A percentile compares a stretch with the other conserved stretches of the same genome.
Evolutionary conservation across 169 alveolate genomes (phyloP).

Genomic region (Eimeria praecox): DNA sequence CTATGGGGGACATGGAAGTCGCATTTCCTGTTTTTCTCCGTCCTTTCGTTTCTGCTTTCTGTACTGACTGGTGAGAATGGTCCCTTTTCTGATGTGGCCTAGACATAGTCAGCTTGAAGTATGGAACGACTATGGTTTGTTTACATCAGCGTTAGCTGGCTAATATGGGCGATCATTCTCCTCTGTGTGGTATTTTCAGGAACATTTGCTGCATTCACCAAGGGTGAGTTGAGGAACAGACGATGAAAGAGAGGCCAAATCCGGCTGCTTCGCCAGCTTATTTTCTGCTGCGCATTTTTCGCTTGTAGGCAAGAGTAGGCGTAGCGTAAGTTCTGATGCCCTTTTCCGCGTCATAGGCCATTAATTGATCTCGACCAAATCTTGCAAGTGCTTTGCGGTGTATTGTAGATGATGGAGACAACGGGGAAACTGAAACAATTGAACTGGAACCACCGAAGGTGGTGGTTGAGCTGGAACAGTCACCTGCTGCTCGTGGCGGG

Average conservation of each 20-base stretch:
- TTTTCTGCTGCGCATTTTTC: not conserved
- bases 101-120: not conserved
- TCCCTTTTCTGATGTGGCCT: not conserved
- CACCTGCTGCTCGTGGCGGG: not conserved
- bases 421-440: not conserved
- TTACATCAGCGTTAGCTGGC: no score
- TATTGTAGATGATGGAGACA: not conserved
- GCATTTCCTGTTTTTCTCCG: not conserved
- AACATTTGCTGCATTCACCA: not conserved
- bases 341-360: not conserved
- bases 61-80: not conserved
- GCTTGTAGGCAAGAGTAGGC: not conserved
- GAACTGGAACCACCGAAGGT: not conserved
- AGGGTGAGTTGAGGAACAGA: not conserved
- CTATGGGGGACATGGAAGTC: not conserved
- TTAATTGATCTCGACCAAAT: not conserved
- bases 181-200: not conserved
- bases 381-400: not conserved
- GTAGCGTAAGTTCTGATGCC: not conserved
- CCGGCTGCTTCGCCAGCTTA: not conserved
- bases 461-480: not conserved
- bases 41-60: not conserved
- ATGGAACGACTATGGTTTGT: no score
- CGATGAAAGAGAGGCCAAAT: no score
- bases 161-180: not conserved